phyloP scores from a whole-genome alignment of 1,284 basidiomycete genomes.

The Cryptococcus depauperatus region DNA sequence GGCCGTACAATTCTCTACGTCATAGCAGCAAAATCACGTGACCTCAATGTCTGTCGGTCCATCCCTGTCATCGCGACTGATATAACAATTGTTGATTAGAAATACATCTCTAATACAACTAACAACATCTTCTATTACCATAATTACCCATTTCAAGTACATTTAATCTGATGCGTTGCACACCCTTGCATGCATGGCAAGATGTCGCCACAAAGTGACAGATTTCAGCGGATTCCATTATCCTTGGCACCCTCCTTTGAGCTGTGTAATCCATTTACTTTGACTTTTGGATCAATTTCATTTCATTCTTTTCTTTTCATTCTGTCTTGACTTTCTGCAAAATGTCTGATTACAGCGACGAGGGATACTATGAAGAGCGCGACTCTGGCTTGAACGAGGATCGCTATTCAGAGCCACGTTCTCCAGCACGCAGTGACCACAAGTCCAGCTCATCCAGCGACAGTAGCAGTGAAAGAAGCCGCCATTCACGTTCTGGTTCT shows the following conservation, averaged over 20 bases:
- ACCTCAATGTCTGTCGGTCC: too few relatives aligned
- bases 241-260: background rate
- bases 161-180: background rate
- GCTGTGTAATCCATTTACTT: background rate
- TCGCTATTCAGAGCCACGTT: background rate
- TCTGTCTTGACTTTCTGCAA: background rate
- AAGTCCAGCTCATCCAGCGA: background rate
- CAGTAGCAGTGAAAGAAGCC: background rate
- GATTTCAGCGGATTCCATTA: too few relatives aligned
- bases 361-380: background rate
- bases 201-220: background rate
- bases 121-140: too few relatives aligned
- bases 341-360: slow-evolving; percentile 12
- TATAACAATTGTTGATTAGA: too few relatives aligned
- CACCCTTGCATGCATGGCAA: background rate
- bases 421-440: background rate
- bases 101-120: too few relatives aligned
- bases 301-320: slow-evolving; percentile 1
- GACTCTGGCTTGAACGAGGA: background rate
- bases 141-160: too few relatives aligned
- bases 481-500: background rate
- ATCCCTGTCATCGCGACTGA: too few relatives aligned
- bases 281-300: background rate
- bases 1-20: too few relatives aligned
- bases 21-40: too few relatives aligned